Evolutionary conservation across 1,284 basidiomycete genomes (phyloP).

Genomic region (Trametes versicolor): DNA sequence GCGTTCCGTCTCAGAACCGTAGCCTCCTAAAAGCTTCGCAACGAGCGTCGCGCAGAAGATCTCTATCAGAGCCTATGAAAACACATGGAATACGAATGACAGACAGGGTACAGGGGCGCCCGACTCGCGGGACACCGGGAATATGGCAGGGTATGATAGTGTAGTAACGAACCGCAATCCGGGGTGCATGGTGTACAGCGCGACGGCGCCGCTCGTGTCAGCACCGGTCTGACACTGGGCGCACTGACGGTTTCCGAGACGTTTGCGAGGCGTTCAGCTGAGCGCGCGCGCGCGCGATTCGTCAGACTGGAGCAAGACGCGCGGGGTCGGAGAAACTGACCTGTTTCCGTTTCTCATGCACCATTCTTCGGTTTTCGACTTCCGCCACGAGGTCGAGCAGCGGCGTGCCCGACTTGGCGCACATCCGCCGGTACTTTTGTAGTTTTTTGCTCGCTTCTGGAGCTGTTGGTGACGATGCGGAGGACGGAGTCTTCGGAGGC

Average conservation of each 20-base stretch:
- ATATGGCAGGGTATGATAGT: slow-evolving; percentile 18
- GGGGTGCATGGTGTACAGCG: slow-evolving; percentile 6
- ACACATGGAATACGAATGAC: slow-evolving; percentile 9
- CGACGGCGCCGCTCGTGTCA: background rate
- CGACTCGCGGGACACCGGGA: slow-evolving; percentile 4
- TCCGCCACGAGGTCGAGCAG: slow-evolving; percentile 31
- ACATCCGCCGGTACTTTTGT: slow-evolving; percentile 26
- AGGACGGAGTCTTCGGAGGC: slow-evolving; percentile 12
- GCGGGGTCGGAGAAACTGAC: slow-evolving; percentile 11
- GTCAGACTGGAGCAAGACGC: slow-evolving; percentile 6
- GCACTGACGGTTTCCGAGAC: slow-evolving; percentile 25
- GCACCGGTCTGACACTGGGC: slow-evolving; percentile 18
- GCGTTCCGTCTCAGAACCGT: slow-evolving; percentile 1
- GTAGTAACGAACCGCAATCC: background rate
- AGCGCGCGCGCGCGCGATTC: background rate
- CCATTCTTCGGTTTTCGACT: slow-evolving; percentile 24
- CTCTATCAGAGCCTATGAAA: background rate
- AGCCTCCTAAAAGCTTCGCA: background rate
- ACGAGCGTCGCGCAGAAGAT: background rate
- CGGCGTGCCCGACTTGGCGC: slow-evolving; percentile 23
- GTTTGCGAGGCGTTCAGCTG: slow-evolving; percentile 29
- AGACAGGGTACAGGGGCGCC: background rate
- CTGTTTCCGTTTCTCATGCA: slow-evolving; percentile 26
- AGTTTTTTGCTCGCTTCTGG: slow-evolving; percentile 14
- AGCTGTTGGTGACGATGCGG: slow-evolving; percentile 7